Evolutionary conservation across 148 eudicot species (phyloP).

Genomic region (Dianthus caryophyllus): DNA sequence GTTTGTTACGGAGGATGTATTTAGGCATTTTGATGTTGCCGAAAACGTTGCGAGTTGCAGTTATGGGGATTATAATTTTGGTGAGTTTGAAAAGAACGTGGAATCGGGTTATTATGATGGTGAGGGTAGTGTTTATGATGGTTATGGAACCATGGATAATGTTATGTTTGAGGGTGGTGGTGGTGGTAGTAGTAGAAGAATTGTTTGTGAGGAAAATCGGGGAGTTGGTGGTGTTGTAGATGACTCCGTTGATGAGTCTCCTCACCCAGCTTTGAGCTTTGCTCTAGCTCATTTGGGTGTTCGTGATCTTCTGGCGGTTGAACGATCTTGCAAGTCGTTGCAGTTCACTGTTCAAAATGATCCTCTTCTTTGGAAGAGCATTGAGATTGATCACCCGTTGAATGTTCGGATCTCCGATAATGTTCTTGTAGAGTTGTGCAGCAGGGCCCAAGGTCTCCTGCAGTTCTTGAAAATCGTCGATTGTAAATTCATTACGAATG

Average conservation of each 20-base stretch:
- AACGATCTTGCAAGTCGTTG: conserved; percentile 68
- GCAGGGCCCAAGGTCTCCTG: conserved; percentile 67
- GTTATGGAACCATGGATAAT: conserved; percentile 14
- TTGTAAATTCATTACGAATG: conserved; percentile 68
- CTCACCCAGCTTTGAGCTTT: conserved; percentile 56
- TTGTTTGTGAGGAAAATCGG: conserved; percentile 11
- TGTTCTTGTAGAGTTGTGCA: conserved; percentile 48
- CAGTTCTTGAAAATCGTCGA: conserved; percentile 67
- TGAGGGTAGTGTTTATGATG: conserved; percentile 15
- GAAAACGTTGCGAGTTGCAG: conserved; percentile 5
- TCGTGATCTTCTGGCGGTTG: conserved; percentile 61
- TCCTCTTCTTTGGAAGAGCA: conserved; percentile 60
- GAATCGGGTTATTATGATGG: conserved; percentile 8
- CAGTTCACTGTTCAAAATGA: conserved; percentile 46
- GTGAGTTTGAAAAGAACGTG: conserved; percentile 15
- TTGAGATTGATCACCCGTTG: conserved; percentile 57
- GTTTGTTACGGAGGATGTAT: conserved; percentile 15
- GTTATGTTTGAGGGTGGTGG: conserved; percentile 2
- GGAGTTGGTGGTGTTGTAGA: conserved; percentile 19
- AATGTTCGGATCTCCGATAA: conserved; percentile 63
- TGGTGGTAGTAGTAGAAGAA: conserved; percentile 3
- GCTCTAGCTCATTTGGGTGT: conserved; percentile 63
- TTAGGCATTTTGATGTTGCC: conserved; percentile 15
- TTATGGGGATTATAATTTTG: conserved; percentile 4
- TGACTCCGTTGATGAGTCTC: conserved; percentile 33